Base-by-base conservation (phyloP, 805 yeast genomes). In the Candida sonorensis region DNA sequence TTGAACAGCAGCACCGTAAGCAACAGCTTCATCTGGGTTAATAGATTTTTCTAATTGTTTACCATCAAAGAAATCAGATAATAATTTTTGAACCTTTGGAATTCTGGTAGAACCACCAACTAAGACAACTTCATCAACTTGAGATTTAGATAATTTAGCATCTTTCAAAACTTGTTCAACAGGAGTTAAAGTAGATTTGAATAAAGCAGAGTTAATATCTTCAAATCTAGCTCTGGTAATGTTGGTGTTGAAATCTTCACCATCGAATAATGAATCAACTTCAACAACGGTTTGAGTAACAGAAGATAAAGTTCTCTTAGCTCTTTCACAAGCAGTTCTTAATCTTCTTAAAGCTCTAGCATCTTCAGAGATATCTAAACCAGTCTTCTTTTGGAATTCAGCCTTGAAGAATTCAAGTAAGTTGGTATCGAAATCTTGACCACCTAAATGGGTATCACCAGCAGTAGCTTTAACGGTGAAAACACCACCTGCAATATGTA, bases 361-460 rank as follows among this genome's bases (percentile, higher is more conserved):
- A 64, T 90, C 94, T 42, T 67, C 66, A 43, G 94, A 77, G 64
- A 90, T 77, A 69, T 90, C 97, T 62, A 73, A 69, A 71, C 88
- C 88, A 60, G 88, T 75, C 82, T 90, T 88, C 79, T 87, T 84
- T 49, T 59, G 58, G 86, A 90, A 90, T 62, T 88, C 97, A 55
- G 77, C 75, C 70, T 80, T 77, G 79, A 90, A 90, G 75, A 77
- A 85, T 67, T 78, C 90, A 51, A 88, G 82, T 62, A 90, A 75
- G 81, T 88, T 84, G 75, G 87, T 81, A 72, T 88, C 97, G 67
- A 88, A 88, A 72, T 88, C 97, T 76, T 88, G 95, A 77, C 97
- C 97, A 78, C 97, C 97, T 72, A 88, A 81, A 71, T 88, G 97
- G 53, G 97, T 88, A 73, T 88, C 96, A 85, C 97, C 97, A 56